A percentile compares a stretch with the other conserved stretches of the same genome.
Conservation (phyloP, 352 stramenopile species). For the Globisporangium okanoganense region DNA sequence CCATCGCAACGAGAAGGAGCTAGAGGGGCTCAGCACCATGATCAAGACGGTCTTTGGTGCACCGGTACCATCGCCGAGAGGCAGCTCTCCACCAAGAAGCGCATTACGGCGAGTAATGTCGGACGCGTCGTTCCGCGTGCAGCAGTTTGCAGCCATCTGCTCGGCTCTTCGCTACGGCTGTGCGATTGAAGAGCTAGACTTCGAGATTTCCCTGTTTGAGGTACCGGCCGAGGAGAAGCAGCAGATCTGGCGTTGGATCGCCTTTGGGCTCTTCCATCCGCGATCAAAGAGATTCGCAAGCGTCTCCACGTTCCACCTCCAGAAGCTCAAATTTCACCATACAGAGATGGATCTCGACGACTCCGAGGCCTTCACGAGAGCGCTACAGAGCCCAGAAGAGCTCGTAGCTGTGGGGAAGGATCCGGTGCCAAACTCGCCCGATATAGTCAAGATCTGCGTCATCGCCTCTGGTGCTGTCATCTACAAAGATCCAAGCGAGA, state of each 20-base stretch:
- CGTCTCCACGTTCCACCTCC: too few relatives aligned
- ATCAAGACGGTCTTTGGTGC: not conserved
- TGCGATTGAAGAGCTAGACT: not conserved
- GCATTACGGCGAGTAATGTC: not conserved
- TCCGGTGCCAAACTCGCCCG: too few relatives aligned
- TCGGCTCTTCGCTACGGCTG: not conserved
- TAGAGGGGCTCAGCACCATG: not conserved
- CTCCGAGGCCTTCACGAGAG: too few relatives aligned
- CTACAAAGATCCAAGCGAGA: not conserved
- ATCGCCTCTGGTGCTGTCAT: not conserved
- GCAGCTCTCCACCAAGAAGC: not conserved
- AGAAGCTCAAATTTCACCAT: too few relatives aligned
- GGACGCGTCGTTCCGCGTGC: not conserved
- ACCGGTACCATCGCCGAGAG: not conserved
- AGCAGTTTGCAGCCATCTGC: not conserved
- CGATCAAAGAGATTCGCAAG: not conserved
- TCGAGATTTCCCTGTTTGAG: too few relatives aligned
- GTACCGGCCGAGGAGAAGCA: too few relatives aligned
- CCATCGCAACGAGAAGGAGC: not conserved
- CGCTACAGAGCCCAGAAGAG: too few relatives aligned
- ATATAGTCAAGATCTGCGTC: not conserved
- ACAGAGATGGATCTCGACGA: too few relatives aligned
- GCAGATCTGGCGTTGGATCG: not conserved
- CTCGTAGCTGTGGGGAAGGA: too few relatives aligned
- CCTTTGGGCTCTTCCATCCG: not conserved